Base-by-base conservation (phyloP, 2,329 filamentous ascomycete genomes). In the Ilyonectria mors-panacis region DNA sequence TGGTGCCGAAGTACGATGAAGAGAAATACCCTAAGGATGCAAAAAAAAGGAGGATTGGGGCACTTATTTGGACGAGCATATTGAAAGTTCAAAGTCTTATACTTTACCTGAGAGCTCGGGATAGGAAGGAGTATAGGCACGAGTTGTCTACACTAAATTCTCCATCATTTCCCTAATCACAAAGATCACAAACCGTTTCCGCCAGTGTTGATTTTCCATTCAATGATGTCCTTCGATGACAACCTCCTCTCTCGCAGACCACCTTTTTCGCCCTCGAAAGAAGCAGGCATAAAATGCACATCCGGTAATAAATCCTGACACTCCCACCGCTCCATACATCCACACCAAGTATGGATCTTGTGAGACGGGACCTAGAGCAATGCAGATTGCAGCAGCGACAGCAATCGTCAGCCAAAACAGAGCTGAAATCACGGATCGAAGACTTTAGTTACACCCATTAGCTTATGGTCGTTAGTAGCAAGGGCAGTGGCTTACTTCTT, bases 1-100 rank as follows among this genome's bases (percentile, higher is more conserved):
- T 78, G 48, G 83, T 85, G 6, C 83, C 75, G 2, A 39, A 76
- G 62, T 76, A 74, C 26, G 26, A 26, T 6, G 26, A 4, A 4
- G 26, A 26, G 4, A 26, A 26, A 26, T 26, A 26, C 5, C 26
- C 26, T 26, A 5, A 26, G 26, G 6, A 5, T 6, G 26, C 26
- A n/a, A n/a, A n/a, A n/a, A n/a, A n/a, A n/a, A n/a, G n/a, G n/a
- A n/a, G n/a, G n/a, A n/a, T n/a, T n/a, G 26, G 26, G 26, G 26
- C 26, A 5, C 26, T 26, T 26, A 26, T 26, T 4, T 26, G 26
- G 26, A 26, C 5, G 26, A 26, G 26, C 26, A 26, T 26, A 26
- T 26, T 26, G 26, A 26, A 6, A 26, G 26, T 26, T 4, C 26
- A 26, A 26, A 26, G 26, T 26, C 26, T 6, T 26, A 26, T 26